A percentile compares a stretch with the other conserved stretches of the same genome.
phyloP scores from a whole-genome alignment of 2,329 filamentous ascomycete genomes.

The Bipolaris gigantea region DNA sequence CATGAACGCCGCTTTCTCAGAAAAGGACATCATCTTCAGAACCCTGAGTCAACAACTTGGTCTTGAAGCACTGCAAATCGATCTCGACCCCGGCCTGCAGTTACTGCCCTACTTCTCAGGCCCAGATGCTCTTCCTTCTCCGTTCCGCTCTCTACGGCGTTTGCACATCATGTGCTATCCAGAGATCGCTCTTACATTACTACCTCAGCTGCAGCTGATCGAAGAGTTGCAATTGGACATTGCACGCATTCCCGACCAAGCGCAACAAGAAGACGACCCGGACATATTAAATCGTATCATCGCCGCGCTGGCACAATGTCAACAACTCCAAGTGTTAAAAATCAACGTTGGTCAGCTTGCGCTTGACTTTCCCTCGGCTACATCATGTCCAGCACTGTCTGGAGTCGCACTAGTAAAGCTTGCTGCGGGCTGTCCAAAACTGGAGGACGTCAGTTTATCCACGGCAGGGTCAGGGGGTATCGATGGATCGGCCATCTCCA shows the following conservation, averaged over 20 bases:
- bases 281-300: slow-evolving; percentile 29
- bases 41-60: slow-evolving; percentile 28
- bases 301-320: slow-evolving; percentile 19
- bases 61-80: slow-evolving; percentile 35
- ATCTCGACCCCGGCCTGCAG: slow-evolving; percentile 34
- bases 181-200: slow-evolving; percentile 34
- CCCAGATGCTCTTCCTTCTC: slow-evolving; percentile 14
- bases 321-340: slow-evolving; percentile 26
- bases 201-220: slow-evolving; percentile 24
- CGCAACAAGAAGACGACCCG: slow-evolving; percentile 19
- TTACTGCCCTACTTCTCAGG: slow-evolving; percentile 27
- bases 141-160: slow-evolving; percentile 28
- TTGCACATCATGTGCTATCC: slow-evolving; percentile 39
- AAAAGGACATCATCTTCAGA: slow-evolving; percentile 33
- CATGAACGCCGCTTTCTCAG: slow-evolving; percentile 26
- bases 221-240: slow-evolving; percentile 36
- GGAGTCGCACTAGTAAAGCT: slow-evolving; percentile 28
- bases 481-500: slow-evolving; percentile 32
- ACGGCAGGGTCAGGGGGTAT: slow-evolving; percentile 32
- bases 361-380: slow-evolving; percentile 28
- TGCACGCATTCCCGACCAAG: slow-evolving; percentile 28
- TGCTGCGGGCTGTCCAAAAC: slow-evolving; percentile 22
- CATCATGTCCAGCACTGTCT: slow-evolving; percentile 23
- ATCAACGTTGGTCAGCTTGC: slow-evolving; percentile 32
- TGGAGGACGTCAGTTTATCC: slow-evolving; percentile 34